Percentiles rank a stretch among this genome's conserved stretches.
phyloP scores from a whole-genome alignment of 2,329 filamentous ascomycete genomes.

The Aurifilum marmelostoma region DNA sequence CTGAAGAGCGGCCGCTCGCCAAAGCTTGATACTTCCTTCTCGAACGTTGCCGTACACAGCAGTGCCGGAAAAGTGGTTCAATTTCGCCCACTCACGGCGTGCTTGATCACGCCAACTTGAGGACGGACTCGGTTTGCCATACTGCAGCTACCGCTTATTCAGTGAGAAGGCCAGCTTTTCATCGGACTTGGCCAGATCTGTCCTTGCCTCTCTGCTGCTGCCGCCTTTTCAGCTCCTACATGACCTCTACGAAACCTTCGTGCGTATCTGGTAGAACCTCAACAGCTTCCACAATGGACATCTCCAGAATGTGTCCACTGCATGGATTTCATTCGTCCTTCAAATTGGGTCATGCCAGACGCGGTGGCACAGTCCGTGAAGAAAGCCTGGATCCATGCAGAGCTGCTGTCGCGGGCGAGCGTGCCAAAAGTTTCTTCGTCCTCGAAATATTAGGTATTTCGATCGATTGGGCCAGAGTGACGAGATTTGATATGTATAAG shows the following conservation, averaged over 20 bases:
- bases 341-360: neutral
- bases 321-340: neutral
- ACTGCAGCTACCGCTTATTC: neutral
- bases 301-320: neutral
- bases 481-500: too few relatives aligned
- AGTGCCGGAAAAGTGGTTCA: conserved; percentile 2
- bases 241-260: neutral
- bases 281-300: neutral
- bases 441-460: neutral
- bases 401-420: neutral
- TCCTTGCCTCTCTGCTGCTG: neutral
- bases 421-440: neutral
- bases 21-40: neutral
- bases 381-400: neutral
- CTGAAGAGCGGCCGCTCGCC: neutral
- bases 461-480: neutral
- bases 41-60: neutral
- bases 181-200: neutral
- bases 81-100: neutral
- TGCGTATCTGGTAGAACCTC: neutral
- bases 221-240: neutral
- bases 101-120: neutral
- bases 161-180: neutral
- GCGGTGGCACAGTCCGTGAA: neutral
- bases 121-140: neutral